Base-by-base conservation (phyloP, 768 basidiomycete genomes). In the Termitomyces sp. region DNA sequence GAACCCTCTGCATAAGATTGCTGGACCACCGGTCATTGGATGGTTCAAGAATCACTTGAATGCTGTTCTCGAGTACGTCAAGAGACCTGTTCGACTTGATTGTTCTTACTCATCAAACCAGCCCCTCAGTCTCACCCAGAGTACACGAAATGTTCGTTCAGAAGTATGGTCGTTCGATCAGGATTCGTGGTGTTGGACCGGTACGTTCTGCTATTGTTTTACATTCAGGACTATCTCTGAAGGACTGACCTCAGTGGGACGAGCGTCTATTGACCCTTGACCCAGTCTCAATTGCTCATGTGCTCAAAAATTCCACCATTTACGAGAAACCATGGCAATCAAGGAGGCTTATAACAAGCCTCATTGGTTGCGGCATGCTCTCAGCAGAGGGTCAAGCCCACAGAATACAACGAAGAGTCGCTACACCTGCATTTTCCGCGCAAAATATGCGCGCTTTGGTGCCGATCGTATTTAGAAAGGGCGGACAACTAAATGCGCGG, bases 321-420 rank as follows among this genome's bases (percentile, higher is more conserved):
- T 94, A 92, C 65, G 87, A 92, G 68, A 96, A 96, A 68, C 92
- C 94, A 13, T 87, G 83, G 81, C 84, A 85, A 60, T 88, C 91
- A 1, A 83, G 93, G 26, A 75, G 78, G 47, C 72, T 90, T 46
- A 90, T 97, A 34, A 82, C 84, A 13, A 77, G 81, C 57, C 80
- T 94, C 58, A 88, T 97, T 57, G 94, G 94, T 0, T 84, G 84
- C 54, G 94, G 90, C 1, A 84, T 92, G 84, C 81, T 92, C 28
- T 83, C 87, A n/a, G 86, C 89, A 3, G 91, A 92, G 67, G 90
- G 90, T 1, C 75, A 80, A 22, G 75, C 84, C 20, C 92, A 96
- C 72, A 89, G 81, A 63, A 85, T 90, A 36, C 93, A 94, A 70
- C 77, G 90, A 57, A 81, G 88, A 52, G 86, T 92, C 20, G 84